These are phyloP conservation scores for Cladosporium sp. DNA, from an alignment of 2,329 filamentous ascomycete genomes.

Conservation along the genomic window DNA sequence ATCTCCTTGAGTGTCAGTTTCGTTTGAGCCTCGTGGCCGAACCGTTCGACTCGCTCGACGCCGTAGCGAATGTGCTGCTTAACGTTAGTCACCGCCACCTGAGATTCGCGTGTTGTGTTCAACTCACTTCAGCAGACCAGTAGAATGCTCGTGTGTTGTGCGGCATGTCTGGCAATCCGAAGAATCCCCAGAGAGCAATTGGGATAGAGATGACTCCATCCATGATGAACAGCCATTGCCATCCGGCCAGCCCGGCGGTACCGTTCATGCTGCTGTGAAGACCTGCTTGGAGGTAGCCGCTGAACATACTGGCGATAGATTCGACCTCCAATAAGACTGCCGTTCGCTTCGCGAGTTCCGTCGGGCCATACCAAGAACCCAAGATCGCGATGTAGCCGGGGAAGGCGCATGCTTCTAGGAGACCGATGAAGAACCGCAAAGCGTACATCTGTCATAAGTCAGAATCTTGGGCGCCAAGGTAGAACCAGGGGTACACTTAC, in stretches of 20 bases:
- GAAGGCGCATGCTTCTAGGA: not conserved
- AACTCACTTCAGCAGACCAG: conserved; percentile 14
- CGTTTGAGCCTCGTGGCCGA: conserved; percentile 23
- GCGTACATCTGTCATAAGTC: not conserved
- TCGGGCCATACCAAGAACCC: conserved; percentile 44
- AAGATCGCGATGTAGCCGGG: conserved; percentile 44
- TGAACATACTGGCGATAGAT: conserved; percentile 15
- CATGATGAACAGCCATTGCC: conserved; percentile 48
- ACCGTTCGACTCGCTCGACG: conserved; percentile 23
- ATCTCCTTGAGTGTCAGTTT: conserved; percentile 24
- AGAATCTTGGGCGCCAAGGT: not conserved
- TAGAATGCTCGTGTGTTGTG: conserved; percentile 21
- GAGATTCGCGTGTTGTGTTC: too few species aligned
- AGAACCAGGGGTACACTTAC: not conserved
- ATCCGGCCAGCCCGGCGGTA: conserved; percentile 40
- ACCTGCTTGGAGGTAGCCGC: conserved; percentile 23
- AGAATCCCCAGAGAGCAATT: not conserved
- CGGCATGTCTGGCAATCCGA: conserved; percentile 4
- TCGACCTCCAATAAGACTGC: conserved; percentile 36
- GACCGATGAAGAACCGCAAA: conserved; percentile 1
- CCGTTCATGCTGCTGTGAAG: conserved; percentile 40
- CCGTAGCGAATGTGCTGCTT: conserved; percentile 23
- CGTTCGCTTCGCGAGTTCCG: conserved; percentile 43
- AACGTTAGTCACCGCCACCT: too few species aligned
- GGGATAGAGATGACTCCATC: conserved; percentile 7